These are phyloP conservation scores for Acer saccharum DNA, from an alignment of 345 rosid genomes.

Conservation along the genomic window DNA sequence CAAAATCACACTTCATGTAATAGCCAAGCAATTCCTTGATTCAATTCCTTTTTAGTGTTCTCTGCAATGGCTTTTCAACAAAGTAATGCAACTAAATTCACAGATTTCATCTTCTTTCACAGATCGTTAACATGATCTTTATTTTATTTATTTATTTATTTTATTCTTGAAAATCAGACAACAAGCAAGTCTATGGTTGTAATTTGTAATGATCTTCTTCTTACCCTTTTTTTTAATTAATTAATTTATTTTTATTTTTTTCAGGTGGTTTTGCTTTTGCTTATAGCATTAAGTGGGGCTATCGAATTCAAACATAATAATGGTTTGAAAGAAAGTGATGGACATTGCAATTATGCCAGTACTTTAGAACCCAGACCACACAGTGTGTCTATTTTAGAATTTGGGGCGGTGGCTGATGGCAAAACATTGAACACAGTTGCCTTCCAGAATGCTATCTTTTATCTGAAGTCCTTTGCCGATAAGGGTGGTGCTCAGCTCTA, in stretches of 20 bases:
- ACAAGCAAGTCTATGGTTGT: not conserved
- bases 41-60: not conserved
- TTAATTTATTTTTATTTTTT: constrained; percentile 7
- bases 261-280: constrained; percentile 21
- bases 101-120: not conserved
- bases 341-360: constrained; percentile 13
- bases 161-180: not conserved
- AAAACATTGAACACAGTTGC: constrained; percentile 55
- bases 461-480: constrained; percentile 45
- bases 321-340: not conserved
- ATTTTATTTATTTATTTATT: no score
- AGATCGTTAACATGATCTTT: not conserved
- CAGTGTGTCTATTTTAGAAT: constrained; percentile 46
- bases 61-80: constrained; percentile 9
- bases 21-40: not conserved
- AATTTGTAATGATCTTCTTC: constrained; percentile 1
- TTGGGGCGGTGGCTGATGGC: constrained; percentile 57
- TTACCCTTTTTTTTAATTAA: not conserved
- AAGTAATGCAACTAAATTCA: not conserved
- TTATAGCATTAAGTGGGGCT: constrained; percentile 8
- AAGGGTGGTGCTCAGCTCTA: constrained; percentile 60
- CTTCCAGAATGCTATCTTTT: constrained; percentile 48
- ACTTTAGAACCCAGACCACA: constrained; percentile 31
- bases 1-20: not conserved
- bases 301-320: not conserved